Conservation (phyloP, 2,329 filamentous ascomycete species). For the Talaromyces piceae region DNA sequence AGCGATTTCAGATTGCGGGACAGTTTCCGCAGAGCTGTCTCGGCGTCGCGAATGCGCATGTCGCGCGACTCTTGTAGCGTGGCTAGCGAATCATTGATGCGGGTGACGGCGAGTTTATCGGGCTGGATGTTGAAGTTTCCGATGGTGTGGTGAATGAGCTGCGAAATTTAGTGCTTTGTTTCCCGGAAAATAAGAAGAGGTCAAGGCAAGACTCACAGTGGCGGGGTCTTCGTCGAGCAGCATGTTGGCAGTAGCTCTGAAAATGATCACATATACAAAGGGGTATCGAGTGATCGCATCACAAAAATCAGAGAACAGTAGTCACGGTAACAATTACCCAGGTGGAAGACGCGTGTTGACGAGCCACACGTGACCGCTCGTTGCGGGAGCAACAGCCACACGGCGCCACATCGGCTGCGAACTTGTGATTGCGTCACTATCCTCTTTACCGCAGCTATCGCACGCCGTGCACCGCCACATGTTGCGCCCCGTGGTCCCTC, state of each 20-base stretch:
- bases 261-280: neutral
- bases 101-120: constrained; percentile 75
- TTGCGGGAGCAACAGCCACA: constrained; percentile 36
- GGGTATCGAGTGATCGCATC: neutral
- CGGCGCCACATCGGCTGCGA: constrained; percentile 21
- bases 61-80: constrained; percentile 80
- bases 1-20: constrained; percentile 69
- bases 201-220: constrained; percentile 52
- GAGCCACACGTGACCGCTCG: constrained; percentile 13
- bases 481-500: too few relatives aligned
- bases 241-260: constrained; percentile 52
- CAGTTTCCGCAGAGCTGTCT: constrained; percentile 61
- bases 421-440: neutral
- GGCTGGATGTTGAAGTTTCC: constrained; percentile 90
- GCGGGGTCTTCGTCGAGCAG: constrained; percentile 90
- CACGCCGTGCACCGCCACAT: neutral
- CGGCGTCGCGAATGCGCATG: constrained; percentile 64
- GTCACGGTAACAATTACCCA: too few relatives aligned
- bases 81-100: constrained; percentile 74
- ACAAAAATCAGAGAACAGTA: too few relatives aligned
- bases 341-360: neutral
- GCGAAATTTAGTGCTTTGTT: constrained; percentile 9
- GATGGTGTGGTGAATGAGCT: constrained; percentile 89
- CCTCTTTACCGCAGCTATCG: too few relatives aligned
- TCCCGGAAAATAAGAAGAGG: neutral